Evolutionary conservation across 768 basidiomycete species (phyloP), one percentile per base, ranked within the genome.

Genomic region (Agaricus subrufescens): DNA sequence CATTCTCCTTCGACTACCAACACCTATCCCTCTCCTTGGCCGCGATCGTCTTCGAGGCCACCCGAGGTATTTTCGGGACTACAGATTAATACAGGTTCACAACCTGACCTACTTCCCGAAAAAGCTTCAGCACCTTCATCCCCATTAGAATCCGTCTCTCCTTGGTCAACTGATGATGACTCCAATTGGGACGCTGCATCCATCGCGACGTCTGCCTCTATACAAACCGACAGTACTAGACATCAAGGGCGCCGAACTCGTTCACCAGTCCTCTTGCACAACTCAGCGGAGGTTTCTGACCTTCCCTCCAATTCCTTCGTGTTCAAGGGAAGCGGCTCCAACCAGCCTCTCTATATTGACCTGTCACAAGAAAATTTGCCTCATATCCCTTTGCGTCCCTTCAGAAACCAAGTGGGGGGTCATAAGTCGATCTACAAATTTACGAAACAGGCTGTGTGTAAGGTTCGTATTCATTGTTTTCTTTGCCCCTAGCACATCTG

Each of bases 381-480:
- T 1, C 91, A 94, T 57, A 94, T 99, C 47, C 96, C 95, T 34
- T 75, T 99, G 7, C 85, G 89, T 47, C 97, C 97, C 4, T 99
- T 98, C 73, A 86, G 91, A 48, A 97, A 99, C 64, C 95, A 98
- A 72, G 97, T 99, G 30, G 97, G 97, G 42, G 97, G 97, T 3
- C 97, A 99, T 68, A 92, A 84, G 61, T 89, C 93, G 55, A 97
- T 99, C 64, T 98, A 98, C 73, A 94, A 95, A 66, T 98, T 99
- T 62, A 98, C 95, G 3, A 93, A 93, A 65, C 83, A 94, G 61
- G 96, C 97, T 7, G 94, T 99, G 14, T 99, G 97, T 78, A 99
- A 99, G 86, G 96, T 97, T 63, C 65, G 89, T 69, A 43, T 55
- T 51, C 56, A 30, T 60, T 49, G 50, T 34, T 51, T 54, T 58